phyloP scores from a whole-genome alignment of 2,329 filamentous ascomycete genomes.

The Trichoderma asperellum region DNA sequence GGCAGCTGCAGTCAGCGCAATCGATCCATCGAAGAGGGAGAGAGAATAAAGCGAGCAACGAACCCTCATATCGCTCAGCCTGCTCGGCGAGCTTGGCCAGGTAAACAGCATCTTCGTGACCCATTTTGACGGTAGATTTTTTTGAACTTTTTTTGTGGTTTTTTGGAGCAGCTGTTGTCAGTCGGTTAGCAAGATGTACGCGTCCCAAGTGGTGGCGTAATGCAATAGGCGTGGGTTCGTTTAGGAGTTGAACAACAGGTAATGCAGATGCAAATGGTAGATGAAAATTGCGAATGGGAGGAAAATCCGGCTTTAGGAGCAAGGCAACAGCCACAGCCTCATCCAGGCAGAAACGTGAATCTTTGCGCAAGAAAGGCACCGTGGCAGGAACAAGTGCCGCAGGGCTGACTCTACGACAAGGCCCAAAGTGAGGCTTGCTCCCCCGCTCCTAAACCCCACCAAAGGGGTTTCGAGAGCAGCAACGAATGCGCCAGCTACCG shows the following conservation, averaged over 20 bases:
- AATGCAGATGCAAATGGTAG: neutral
- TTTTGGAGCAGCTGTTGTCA: conserved; percentile 13
- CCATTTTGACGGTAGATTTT: conserved; percentile 70
- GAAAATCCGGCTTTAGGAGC: neutral
- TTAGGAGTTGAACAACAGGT: neutral
- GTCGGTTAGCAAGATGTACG: conserved; percentile 25
- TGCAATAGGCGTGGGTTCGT: neutral
- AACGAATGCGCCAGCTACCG: conserved; percentile 27
- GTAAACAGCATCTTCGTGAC: conserved; percentile 99
- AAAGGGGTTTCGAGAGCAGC: conserved; percentile 22
- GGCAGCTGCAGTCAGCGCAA: conserved; percentile 35
- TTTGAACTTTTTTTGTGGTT: conserved; percentile 24
- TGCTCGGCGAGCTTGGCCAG: conserved; percentile 99
- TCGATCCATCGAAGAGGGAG: conserved; percentile 1
- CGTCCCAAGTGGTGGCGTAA: conserved; percentile 23
- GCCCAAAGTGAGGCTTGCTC: conserved; percentile 25
- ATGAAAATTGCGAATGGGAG: neutral
- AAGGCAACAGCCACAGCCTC: conserved; percentile 27
- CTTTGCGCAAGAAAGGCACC: conserved; percentile 9
- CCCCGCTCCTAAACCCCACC: conserved; percentile 29
- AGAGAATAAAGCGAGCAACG: conserved; percentile 40
- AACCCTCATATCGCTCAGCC: conserved; percentile 99
- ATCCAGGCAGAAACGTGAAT: neutral
- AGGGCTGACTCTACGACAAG: conserved; percentile 26
- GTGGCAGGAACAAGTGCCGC: conserved; percentile 29